Evolutionary conservation across 2,329 filamentous ascomycete species (phyloP).

Genomic region (Fusarium begoniae): DNA sequence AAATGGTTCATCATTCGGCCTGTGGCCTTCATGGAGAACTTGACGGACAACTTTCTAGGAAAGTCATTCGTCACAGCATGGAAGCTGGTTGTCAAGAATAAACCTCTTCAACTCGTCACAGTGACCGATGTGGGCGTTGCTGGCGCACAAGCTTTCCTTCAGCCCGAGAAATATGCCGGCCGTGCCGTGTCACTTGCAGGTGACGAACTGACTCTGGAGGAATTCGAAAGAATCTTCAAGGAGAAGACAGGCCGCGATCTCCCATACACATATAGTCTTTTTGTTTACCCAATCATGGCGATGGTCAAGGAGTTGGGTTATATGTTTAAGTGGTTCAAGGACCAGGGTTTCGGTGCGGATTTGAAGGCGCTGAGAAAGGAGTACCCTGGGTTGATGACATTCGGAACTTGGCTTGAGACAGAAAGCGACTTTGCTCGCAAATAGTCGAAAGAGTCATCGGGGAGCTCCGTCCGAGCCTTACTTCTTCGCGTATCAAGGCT

Average conservation of each 20-base stretch:
- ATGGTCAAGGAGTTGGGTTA: slow-evolving; percentile 20
- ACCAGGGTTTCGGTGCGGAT: slow-evolving; percentile 10
- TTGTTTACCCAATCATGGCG: slow-evolving; percentile 17
- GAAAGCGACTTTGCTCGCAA: slow-evolving; percentile 17
- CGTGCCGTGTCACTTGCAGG: slow-evolving; percentile 8
- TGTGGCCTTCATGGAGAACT: slow-evolving; percentile 54
- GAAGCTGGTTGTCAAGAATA: slow-evolving; percentile 43
- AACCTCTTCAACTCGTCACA: slow-evolving; percentile 28
- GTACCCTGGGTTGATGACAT: slow-evolving; percentile 1
- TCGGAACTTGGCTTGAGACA: slow-evolving; percentile 6
- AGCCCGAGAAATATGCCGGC: slow-evolving; percentile 3
- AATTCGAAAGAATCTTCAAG: neutral
- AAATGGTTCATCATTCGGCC: slow-evolving; percentile 51
- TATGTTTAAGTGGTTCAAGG: slow-evolving; percentile 24
- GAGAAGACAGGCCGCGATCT: slow-evolving; percentile 5
- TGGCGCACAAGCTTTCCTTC: slow-evolving; percentile 9
- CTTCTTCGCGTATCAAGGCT: neutral
- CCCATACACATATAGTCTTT: slow-evolving; percentile 3
- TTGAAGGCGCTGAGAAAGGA: slow-evolving; percentile 9
- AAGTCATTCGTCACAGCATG: slow-evolving; percentile 47
- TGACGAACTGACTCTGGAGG: slow-evolving; percentile 5
- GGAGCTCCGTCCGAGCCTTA: neutral
- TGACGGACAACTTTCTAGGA: slow-evolving; percentile 44
- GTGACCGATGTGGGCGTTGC: slow-evolving; percentile 4
- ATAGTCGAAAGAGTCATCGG: neutral